Percentiles rank a stretch among this genome's conserved stretches.
These are phyloP conservation scores for Torulaspora microellipsoides DNA, from an alignment of 805 yeast species.

Conservation along the genomic window DNA sequence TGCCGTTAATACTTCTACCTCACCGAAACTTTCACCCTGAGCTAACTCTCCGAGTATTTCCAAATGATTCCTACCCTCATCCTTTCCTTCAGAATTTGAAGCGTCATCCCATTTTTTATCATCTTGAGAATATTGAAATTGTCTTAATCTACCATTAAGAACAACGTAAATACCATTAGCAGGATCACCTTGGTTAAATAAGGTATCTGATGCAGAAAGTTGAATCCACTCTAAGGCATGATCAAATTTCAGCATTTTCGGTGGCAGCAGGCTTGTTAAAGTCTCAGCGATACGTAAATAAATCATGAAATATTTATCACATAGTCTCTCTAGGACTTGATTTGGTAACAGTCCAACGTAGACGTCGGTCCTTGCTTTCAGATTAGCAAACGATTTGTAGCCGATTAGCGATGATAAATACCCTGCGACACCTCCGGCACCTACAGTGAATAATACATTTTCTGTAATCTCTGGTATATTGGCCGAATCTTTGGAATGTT, in stretches of 20 bases:
- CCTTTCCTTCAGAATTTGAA: constrained; percentile 17
- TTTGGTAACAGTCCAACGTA: constrained; percentile 72
- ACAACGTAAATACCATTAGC: constrained; percentile 92
- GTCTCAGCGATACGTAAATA: constrained; percentile 74
- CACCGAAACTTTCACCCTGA: constrained; percentile 93
- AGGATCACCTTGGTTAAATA: constrained; percentile 76
- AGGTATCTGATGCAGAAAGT: constrained; percentile 73
- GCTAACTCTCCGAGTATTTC: constrained; percentile 70
- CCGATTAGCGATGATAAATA: constrained; percentile 79
- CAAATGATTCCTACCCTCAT: constrained; percentile 12
- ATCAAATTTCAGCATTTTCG: constrained; percentile 68
- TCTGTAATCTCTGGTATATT: constrained; percentile 10
- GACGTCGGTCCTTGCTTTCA: constrained; percentile 55
- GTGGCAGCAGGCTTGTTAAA: constrained; percentile 61
- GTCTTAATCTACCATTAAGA: constrained; percentile 80
- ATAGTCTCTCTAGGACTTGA: constrained; percentile 54
- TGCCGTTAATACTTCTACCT: constrained; percentile 87
- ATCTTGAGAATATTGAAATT: constrained; percentile 35
- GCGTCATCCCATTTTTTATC: constrained; percentile 22
- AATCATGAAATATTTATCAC: constrained; percentile 72
- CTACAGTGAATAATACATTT: constrained; percentile 49
- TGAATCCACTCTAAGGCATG: constrained; percentile 96
- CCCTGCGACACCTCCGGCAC: constrained; percentile 82
- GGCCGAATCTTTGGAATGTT: neutral
- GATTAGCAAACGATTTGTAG: constrained; percentile 67